These are phyloP conservation scores for Gliomastix tumulicola DNA, from an alignment of 2,329 filamentous ascomycete genomes.

Conservation along the genomic window DNA sequence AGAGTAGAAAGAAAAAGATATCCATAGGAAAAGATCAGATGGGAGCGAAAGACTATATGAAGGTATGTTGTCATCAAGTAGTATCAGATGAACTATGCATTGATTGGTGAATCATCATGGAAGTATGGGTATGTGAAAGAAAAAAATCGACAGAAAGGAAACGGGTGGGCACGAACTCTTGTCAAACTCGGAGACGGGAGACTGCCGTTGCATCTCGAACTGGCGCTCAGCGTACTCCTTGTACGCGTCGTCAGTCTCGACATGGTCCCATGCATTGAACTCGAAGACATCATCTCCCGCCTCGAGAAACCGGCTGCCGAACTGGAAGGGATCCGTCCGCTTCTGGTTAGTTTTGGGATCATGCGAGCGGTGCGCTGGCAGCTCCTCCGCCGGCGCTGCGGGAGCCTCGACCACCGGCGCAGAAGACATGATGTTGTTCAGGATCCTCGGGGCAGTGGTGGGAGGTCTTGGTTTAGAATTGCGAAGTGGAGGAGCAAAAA, in stretches of 20 bases:
- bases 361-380: conserved; percentile 62
- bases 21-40: conserved; percentile 45
- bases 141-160: not conserved
- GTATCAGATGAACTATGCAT: conserved; percentile 68
- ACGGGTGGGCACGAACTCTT: conserved; percentile 52
- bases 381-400: too few species aligned
- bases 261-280: conserved; percentile 99
- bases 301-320: conserved; percentile 80
- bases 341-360: conserved; percentile 71
- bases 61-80: conserved; percentile 54
- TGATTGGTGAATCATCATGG: conserved; percentile 46
- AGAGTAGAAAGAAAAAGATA: conserved; percentile 4
- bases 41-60: conserved; percentile 65
- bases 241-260: conserved; percentile 85
- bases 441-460: not conserved
- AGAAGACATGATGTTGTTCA: not conserved
- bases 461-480: conserved; percentile 1
- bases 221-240: conserved; percentile 79
- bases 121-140: conserved; percentile 1
- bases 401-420: too few species aligned
- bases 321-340: conserved; percentile 87
- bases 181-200: conserved; percentile 90
- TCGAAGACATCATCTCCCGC: conserved; percentile 87
- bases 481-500: conserved; percentile 4
- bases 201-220: conserved; percentile 74